Percentiles rank a stretch among this genome's conserved stretches.
phyloP scores from a whole-genome alignment of 257 asterid genomes.

The Rhazya stricta region DNA sequence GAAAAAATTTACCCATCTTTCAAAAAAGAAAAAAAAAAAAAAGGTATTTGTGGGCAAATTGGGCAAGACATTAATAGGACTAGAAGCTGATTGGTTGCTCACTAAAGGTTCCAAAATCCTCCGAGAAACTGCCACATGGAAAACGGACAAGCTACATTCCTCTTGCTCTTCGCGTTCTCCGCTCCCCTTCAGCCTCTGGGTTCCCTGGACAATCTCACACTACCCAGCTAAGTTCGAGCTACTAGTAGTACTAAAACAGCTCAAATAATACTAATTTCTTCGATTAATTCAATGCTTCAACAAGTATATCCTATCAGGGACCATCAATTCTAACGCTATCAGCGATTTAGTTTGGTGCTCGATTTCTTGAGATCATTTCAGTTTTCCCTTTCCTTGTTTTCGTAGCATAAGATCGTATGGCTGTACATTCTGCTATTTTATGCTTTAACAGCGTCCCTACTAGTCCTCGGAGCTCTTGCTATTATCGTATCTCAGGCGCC shows the following conservation, averaged over 20 bases:
- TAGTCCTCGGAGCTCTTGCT: conserved; percentile 34
- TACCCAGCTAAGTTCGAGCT: background rate
- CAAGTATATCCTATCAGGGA: background rate
- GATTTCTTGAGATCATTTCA: conserved; percentile 9
- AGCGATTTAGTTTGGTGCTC: conserved; percentile 16
- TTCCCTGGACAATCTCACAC: background rate
- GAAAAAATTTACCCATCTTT: no score
- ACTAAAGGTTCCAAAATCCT: background rate
- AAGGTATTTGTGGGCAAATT: no score
- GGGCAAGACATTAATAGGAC: background rate
- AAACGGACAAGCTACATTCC: background rate
- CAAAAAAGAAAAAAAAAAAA: no score
- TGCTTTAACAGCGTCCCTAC: conserved; percentile 45
- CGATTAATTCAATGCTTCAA: conserved; percentile 11
- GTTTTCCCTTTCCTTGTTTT: background rate
- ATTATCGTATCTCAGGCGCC: conserved; percentile 21
- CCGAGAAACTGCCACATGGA: background rate
- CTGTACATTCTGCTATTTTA: conserved; percentile 52
- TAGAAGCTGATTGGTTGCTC: background rate
- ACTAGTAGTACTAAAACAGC: background rate
- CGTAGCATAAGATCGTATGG: conserved; percentile 29
- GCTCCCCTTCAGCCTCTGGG: background rate
- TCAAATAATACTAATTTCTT: no score
- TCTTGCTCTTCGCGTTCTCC: conserved; percentile 17
- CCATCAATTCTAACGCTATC: conserved; percentile 11